Evolutionary conservation across 768 basidiomycete genomes (phyloP).

Genomic region (Suillus spraguei): DNA sequence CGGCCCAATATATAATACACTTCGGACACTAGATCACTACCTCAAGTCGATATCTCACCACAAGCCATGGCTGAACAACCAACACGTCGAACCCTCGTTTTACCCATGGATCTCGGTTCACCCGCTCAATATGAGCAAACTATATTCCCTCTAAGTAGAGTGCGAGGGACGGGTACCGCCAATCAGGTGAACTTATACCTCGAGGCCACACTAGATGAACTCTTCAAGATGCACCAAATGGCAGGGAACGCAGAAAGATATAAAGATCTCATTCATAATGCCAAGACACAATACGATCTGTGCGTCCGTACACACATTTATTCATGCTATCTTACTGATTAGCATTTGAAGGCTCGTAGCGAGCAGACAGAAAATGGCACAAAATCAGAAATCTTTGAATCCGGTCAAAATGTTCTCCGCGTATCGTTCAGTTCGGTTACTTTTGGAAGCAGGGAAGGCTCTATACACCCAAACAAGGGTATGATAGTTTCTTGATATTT

Average conservation of each 20-base stretch:
- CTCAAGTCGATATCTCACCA: no score
- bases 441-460: constrained; percentile 10
- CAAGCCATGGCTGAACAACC: no score
- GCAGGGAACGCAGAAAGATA: neutral
- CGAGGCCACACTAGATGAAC: constrained; percentile 17
- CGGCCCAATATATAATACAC: no score
- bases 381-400: constrained; percentile 10
- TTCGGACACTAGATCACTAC: no score
- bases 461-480: constrained; percentile 14
- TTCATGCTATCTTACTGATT: neutral
- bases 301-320: neutral
- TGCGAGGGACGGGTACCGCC: no score
- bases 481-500: neutral
- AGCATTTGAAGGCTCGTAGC: neutral
- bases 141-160: no score
- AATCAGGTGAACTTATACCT: no score
- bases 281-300: constrained; percentile 12
- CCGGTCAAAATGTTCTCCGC: constrained; percentile 4
- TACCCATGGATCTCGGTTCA: no score
- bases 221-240: constrained; percentile 7
- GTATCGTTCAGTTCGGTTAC: constrained; percentile 13
- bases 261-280: neutral
- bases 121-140: no score
- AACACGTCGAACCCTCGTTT: no score
- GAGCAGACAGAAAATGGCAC: neutral